These are phyloP conservation scores for Linderina pennispora DNA, from an alignment of 192 early-diverging fungal genomes.

Conservation along the genomic window DNA sequence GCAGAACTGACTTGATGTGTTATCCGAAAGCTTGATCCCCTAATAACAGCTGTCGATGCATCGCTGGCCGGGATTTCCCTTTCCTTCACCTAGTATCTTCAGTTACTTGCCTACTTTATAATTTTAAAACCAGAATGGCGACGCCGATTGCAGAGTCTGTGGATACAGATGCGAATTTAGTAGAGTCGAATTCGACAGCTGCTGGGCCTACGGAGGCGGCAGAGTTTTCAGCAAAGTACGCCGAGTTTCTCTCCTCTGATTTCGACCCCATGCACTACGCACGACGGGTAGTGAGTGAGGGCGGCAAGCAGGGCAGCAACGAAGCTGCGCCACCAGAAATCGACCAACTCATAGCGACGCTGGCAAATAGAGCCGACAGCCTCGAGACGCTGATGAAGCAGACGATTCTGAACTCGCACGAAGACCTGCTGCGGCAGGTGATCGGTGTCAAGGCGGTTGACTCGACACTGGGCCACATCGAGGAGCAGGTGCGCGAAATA, in stretches of 20 bases:
- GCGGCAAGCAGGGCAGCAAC: not conserved
- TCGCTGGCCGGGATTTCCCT: too few species aligned
- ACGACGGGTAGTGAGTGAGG: not conserved
- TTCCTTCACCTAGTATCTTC: not conserved
- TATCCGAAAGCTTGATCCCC: too few species aligned
- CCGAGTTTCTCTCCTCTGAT: conserved; percentile 3
- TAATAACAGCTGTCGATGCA: too few species aligned
- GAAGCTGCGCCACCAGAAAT: not conserved
- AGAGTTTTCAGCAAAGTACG: too few species aligned
- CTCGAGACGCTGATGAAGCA: conserved; percentile 16
- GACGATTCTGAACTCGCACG: conserved; percentile 5
- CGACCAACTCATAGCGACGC: conserved; percentile 5
- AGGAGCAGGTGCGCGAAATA: conserved; percentile 36
- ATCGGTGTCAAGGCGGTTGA: conserved; percentile 19
- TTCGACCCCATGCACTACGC: conserved; percentile 14
- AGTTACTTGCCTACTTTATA: not conserved
- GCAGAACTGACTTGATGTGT: too few species aligned
- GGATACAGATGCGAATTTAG: too few species aligned
- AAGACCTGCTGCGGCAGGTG: conserved; percentile 26
- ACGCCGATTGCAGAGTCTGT: too few species aligned
- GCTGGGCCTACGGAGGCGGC: too few species aligned
- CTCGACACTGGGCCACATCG: conserved; percentile 14
- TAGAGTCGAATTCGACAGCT: too few species aligned
- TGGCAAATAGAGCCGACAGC: conserved; percentile 5
- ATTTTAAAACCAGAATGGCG: too few species aligned